Conservation (phyloP, 2,329 filamentous ascomycete species). For the Penicillium sp. region DNA sequence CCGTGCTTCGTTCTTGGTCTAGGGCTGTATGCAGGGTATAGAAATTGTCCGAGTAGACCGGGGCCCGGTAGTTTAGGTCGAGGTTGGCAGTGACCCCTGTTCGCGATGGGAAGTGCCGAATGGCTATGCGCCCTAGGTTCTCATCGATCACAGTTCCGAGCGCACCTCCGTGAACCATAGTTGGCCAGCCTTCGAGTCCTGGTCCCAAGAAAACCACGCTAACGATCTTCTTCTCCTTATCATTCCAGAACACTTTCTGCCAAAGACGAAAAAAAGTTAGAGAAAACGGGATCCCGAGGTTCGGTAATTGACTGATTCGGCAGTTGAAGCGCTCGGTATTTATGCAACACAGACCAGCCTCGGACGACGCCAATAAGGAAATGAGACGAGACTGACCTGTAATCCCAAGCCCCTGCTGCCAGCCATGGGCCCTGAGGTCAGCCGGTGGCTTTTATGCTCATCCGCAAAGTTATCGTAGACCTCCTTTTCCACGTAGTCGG, state of each 20-base stretch:
- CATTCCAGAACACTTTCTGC: conserved; percentile 66
- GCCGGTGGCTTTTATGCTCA: conserved; percentile 33
- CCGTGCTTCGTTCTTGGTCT: conserved; percentile 40
- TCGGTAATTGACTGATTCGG: conserved; percentile 18
- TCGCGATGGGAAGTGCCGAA: conserved; percentile 48
- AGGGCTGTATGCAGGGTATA: conserved; percentile 58
- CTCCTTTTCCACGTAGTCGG: conserved; percentile 41
- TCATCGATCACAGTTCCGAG: conserved; percentile 70
- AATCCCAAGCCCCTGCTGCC: conserved; percentile 43
- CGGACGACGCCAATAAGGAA: conserved; percentile 5
- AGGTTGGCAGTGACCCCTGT: conserved; percentile 59
- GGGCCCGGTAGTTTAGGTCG: conserved; percentile 62
- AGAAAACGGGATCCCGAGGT: conserved; percentile 13
- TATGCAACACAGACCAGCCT: conserved; percentile 2
- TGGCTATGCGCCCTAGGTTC: conserved; percentile 63
- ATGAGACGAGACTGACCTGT: conserved; percentile 35
- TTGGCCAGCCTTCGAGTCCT: conserved; percentile 68
- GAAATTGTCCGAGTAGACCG: conserved; percentile 60
- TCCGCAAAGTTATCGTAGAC: conserved; percentile 40
- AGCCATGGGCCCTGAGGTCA: conserved; percentile 42
- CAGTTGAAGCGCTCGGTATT: conserved; percentile 15
- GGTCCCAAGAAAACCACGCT: conserved; percentile 67
- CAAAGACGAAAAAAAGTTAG: conserved; percentile 24
- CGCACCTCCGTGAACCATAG: conserved; percentile 68
- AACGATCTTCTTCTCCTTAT: conserved; percentile 56